Evolutionary conservation across 768 basidiomycete species (phyloP), one percentile per base, ranked within the genome.

Genomic region (Hypholoma sublateritium): DNA sequence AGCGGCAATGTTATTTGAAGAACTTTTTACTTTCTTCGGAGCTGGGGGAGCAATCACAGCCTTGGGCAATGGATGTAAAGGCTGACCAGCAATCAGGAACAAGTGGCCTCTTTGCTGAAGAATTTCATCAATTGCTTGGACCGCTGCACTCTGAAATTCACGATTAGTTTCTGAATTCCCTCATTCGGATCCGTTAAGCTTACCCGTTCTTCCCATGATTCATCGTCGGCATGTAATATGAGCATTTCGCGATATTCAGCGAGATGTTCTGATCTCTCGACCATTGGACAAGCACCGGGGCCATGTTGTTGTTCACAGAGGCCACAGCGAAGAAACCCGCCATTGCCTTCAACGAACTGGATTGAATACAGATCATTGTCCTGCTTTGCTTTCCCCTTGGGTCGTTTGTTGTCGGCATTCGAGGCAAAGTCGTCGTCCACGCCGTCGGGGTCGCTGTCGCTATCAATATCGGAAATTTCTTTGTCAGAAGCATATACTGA

Each of bases 161-260:
- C 46, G 37, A 49, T 16, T 9, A 57, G 8, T 9, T 32, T 53
- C 50, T 62, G 11, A 64, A 55, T 46, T 53, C 48, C 24, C 28
- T 5, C 28, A 37, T 56, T 7, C 1, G 45, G 42, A 41, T 19
- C 19, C 3, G 24, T 42, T 35, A n/a, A 22, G 72, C 74, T 62
- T 70, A 89, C 90, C 63, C 89, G 75, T 36, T 80, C 76, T 66
- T 87, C 84, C 64, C 81, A 77, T 43, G 88, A 75, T 61, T 93
- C 91, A 61, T 86, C 84, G 14, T 81, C 79, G n/a, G 80, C 75
- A 59, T 88, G 77, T 25, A 80, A 69, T 59, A 91, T 69, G 36
- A 92, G 70, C 73, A 90, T 85, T 45, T 80, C 76, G 43, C 90
- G 82, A 64, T 84, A 91, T 62, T 89, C 84, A 12, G 82, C 80